A percentile compares a stretch with the other conserved stretches of the same genome.
Evolutionary conservation across 2,329 filamentous ascomycete species (phyloP).

Genomic region (Colletotrichum sp.): DNA sequence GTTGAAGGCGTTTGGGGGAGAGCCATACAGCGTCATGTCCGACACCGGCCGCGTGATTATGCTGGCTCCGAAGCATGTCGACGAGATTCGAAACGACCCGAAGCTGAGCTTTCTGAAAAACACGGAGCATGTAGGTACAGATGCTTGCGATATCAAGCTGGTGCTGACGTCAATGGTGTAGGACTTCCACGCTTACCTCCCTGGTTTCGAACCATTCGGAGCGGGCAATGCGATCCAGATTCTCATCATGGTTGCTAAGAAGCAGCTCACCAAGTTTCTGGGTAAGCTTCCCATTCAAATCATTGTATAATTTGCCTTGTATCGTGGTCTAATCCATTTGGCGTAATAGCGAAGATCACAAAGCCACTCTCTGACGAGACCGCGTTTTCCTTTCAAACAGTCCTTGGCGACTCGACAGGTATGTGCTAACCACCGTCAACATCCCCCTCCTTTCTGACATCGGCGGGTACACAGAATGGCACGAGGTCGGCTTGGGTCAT

Average conservation of each 20-base stretch:
- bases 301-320: not conserved
- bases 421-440: not conserved
- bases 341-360: not conserved
- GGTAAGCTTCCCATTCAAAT: not conserved
- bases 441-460: not conserved
- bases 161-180: not conserved
- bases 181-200: not conserved
- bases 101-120: not conserved
- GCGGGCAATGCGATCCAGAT: not conserved
- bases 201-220: not conserved
- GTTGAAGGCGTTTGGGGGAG: not conserved
- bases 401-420: not conserved
- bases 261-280: not conserved
- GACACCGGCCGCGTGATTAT: not conserved
- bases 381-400: not conserved
- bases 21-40: not conserved
- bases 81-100: not conserved
- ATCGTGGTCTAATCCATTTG: not conserved
- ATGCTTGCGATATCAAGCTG: fast-evolving
- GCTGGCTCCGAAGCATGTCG: not conserved
- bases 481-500: not conserved
- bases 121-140: not conserved
- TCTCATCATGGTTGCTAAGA: not conserved
- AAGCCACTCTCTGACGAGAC: not conserved
- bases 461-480: not conserved